Evolutionary conservation across 1,284 basidiomycete genomes (phyloP).

Genomic region (Cystobasidiaceae sp.): DNA sequence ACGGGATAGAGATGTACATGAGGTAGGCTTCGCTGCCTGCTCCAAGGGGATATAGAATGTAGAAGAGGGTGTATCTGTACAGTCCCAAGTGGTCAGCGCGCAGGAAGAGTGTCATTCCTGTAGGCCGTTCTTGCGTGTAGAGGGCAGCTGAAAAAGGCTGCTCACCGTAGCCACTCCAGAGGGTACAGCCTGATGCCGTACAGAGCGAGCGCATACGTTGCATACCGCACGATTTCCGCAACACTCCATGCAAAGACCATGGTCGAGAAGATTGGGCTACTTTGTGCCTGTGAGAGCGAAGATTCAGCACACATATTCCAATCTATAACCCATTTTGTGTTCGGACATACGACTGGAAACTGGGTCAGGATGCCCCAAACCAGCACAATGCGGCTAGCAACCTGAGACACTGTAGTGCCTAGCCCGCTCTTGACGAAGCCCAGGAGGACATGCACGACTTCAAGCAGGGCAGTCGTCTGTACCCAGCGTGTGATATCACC

Average conservation of each 20-base stretch:
- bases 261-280: conserved; percentile 74
- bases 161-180: conserved; percentile 50
- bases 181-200: conserved; percentile 51
- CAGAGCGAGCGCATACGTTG: conserved; percentile 75
- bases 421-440: conserved; percentile 73
- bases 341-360: conserved; percentile 49
- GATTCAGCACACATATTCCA: no score
- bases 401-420: conserved; percentile 77
- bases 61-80: conserved; percentile 82
- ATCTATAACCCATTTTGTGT: not conserved
- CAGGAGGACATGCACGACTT: conserved; percentile 73
- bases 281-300: conserved; percentile 54
- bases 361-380: conserved; percentile 77
- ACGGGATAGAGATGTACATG: conserved; percentile 52
- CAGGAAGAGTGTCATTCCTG: no score
- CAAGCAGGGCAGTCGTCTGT: conserved; percentile 73
- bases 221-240: conserved; percentile 87
- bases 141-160: conserved; percentile 6
- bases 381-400: conserved; percentile 75
- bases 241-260: conserved; percentile 93
- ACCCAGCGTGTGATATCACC: conserved; percentile 48
- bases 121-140: no score
- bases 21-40: conserved; percentile 85
- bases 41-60: conserved; percentile 84
- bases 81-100: no score